Base-by-base conservation (phyloP, 2,329 filamentous ascomycete species). In the Amylocarpus encephaloides region DNA sequence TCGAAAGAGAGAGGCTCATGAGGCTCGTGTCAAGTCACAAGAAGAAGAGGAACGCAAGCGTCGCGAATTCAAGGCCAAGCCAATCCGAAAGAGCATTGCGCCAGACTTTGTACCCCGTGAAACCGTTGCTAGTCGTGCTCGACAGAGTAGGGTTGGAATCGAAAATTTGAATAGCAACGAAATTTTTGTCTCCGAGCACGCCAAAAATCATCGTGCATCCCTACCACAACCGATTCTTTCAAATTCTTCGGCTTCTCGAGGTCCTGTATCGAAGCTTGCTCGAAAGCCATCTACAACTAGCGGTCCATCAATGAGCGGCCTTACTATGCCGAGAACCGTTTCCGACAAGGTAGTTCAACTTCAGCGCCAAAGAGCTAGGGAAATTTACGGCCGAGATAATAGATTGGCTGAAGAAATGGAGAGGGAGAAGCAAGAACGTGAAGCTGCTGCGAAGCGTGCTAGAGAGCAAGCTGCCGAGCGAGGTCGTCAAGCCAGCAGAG, bases 21-120 rank as follows among this genome's bases (percentile, higher is more conserved):
- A 82, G 59, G 71, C 77, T 50, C 75, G 73, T 55, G 66, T 83
- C 39, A 74, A 70, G 54, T 73, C 72, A 3, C 73, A 82, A 59
- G 79, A 80, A 58, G 79, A 83, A 56, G 80, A 82, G 57, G 77
- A 80, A 53, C 74, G 71, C 19, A 43, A 73, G 64, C 73, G 75
- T 49, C 77, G 80, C 49, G 78, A 83, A 59, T 84, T 84, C 70
- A 85, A 82, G 64, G 81, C 80, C 5, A 73, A 73, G 33, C 80
- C 81, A 15, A 63, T 79, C 34, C 74, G 75, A 38, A 67, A 70
- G 47, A 75, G 70, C 48, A 62, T 71, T 15, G 66, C 65, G 41
- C 55, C 60, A 16, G 54, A 49, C 26, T 56, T 55, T 46, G 64
- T 71, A 5, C 78, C 79, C 35, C 77, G 80, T 22, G 78, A 80